Percentiles rank a stretch among this genome's conserved stretches.
These are phyloP conservation scores for Fragaria ananassa DNA, from an alignment of 306 rosid genomes.

Conservation along the genomic window DNA sequence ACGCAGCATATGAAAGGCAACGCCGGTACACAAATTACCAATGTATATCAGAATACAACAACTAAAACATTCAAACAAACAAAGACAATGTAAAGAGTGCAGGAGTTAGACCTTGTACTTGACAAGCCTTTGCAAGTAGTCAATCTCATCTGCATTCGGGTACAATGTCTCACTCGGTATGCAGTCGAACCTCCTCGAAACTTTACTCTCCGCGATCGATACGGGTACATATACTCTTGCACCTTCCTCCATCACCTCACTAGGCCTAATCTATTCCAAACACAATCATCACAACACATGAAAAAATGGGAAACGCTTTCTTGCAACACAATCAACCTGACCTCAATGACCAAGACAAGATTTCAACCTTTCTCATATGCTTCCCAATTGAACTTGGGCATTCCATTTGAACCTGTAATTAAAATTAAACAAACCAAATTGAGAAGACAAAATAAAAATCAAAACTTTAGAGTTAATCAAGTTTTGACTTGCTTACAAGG, in stretches of 20 bases:
- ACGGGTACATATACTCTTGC: conserved; percentile 62
- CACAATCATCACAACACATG: conserved; percentile 20
- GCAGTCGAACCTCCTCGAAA: conserved; percentile 82
- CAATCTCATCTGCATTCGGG: conserved; percentile 95
- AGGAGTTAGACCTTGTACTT: conserved; percentile 59
- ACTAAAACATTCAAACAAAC: conserved; percentile 23
- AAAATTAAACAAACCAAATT: conserved; percentile 8
- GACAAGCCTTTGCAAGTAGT: conserved; percentile 87
- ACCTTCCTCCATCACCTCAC: conserved; percentile 70
- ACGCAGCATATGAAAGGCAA: background rate
- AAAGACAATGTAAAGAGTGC: conserved; percentile 3
- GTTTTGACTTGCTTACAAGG: conserved; percentile 68
- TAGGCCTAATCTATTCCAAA: conserved; percentile 67
- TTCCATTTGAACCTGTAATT: conserved; percentile 64
- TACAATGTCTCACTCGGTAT: conserved; percentile 88
- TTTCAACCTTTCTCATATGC: conserved; percentile 50
- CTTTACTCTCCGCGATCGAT: conserved; percentile 70
- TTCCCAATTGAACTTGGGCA: conserved; percentile 26
- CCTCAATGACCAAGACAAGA: conserved; percentile 17
- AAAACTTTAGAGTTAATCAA: background rate
- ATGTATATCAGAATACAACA: background rate
- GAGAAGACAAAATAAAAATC: background rate
- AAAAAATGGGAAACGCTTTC: background rate
- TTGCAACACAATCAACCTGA: conserved; percentile 15
- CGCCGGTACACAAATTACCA: background rate